Evolutionary conservation across 1,284 basidiomycete species (phyloP), one percentile per base, ranked within the genome.

Genomic region (Inonotus obliquus): DNA sequence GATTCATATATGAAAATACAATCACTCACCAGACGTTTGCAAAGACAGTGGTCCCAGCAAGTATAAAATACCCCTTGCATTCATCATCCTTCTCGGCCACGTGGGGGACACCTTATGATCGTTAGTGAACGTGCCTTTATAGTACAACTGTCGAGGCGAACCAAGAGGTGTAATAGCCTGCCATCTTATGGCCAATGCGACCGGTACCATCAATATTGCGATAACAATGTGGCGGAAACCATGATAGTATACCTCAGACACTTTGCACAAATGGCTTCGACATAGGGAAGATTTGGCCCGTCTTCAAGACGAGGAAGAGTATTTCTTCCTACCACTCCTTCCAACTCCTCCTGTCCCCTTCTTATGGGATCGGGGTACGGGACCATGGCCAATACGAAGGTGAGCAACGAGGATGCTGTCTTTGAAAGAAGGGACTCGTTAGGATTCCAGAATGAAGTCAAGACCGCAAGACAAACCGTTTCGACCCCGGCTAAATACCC

Each of bases 1-100:
- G 11, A 39, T 39, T 13, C n/a, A 13, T n/a, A n/a, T n/a, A n/a
- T n/a, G n/a, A n/a, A n/a, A n/a, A n/a, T n/a, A n/a, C n/a, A 44
- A n/a, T 17, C n/a, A 17, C 41, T 7, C 52, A 70, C 73, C 72
- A 73, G 1, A 70, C 57, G 59, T 73, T 73, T 2, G 69, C 61
- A 35, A 72, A 66, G 5, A 73, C 66, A 21, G 65, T 54, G 4
- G 69, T 66, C 0, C 69, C 69, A 32, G 68, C 68, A 0, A 71
- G 60, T 4, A 61, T 48, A 45, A 41, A 61, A 19, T 61, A 56
- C 2, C 41, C 47, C 11, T 35, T 37, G 47, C 44, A 61, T 19
- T 38, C 38, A 32, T 61, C 49, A 32, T 61, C 60, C 23, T 49
- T 27, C 11, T 54, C 45, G 4, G 47, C 19, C 5, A 54, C 19